Conservation (phyloP, 805 yeast species). For the Spathaspora arborariae region DNA sequence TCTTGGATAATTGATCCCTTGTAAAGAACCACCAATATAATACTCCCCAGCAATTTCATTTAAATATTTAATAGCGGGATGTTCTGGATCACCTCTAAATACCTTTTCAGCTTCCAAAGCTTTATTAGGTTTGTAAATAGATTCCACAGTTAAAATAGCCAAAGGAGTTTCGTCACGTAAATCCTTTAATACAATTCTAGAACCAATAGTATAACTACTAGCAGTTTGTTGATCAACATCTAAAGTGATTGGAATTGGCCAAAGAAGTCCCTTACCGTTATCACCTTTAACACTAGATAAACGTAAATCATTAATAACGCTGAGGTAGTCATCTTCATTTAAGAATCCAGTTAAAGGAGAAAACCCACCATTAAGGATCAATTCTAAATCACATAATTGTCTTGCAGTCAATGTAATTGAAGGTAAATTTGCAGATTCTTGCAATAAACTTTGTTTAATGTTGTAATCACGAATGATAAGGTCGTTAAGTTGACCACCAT, state of each 20-base stretch:
- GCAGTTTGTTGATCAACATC: constrained; percentile 60
- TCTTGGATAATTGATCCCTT: constrained; percentile 78
- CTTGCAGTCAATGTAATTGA: constrained; percentile 68
- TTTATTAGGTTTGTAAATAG: constrained; percentile 81
- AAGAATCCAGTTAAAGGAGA: constrained; percentile 76
- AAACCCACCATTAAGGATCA: constrained; percentile 90
- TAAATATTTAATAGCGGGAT: constrained; percentile 83
- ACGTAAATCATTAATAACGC: constrained; percentile 68
- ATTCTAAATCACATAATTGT: constrained; percentile 89
- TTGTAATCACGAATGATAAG: constrained; percentile 75
- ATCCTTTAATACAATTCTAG: constrained; percentile 71
- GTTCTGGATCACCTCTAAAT: constrained; percentile 96
- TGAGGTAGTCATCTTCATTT: constrained; percentile 61
- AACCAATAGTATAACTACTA: constrained; percentile 43
- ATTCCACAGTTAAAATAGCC: constrained; percentile 77
- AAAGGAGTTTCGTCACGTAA: constrained; percentile 75
- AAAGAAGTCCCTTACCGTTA: constrained; percentile 59
- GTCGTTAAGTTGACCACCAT: constrained; percentile 89
- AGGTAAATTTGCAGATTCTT: constrained; percentile 45
- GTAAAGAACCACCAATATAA: constrained; percentile 84
- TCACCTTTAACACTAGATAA: constrained; percentile 44
- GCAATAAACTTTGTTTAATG: constrained; percentile 50
- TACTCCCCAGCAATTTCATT: constrained; percentile 71
- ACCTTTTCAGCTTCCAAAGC: constrained; percentile 75
- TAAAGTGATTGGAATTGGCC: constrained; percentile 91